Evolutionary conservation across 2,329 filamentous ascomycete species (phyloP).

Genomic region (Albifimbria verrucaria): DNA sequence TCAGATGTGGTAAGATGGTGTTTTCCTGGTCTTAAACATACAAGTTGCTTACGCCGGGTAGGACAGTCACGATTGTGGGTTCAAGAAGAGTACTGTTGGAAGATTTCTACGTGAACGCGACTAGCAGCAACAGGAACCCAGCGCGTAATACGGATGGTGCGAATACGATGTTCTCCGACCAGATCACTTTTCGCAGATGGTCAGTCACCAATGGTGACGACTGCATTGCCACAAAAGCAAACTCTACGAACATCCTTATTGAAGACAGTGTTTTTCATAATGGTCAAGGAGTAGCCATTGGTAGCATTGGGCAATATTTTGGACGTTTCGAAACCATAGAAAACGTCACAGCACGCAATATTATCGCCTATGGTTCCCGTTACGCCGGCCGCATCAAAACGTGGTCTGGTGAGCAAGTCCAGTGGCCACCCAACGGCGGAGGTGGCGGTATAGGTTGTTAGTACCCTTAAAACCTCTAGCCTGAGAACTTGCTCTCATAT

Average conservation of each 20-base stretch:
- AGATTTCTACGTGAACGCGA: not conserved
- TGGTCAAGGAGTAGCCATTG: slow-evolving; percentile 5
- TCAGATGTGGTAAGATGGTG: slow-evolving; percentile 18
- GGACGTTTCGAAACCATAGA: slow-evolving; percentile 2
- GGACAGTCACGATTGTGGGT: not conserved
- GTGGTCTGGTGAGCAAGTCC: not conserved
- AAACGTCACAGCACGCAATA: slow-evolving; percentile 1
- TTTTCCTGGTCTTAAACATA: not conserved
- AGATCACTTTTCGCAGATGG: not conserved
- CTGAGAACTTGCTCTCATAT: not conserved
- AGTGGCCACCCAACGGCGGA: not conserved
- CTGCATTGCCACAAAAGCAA: slow-evolving; percentile 2
- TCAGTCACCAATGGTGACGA: slow-evolving; percentile 4
- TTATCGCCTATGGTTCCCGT: slow-evolving; percentile 9
- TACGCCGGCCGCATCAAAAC: not conserved
- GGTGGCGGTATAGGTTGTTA: not conserved
- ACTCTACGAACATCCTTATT: slow-evolving; percentile 4
- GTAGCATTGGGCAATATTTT: slow-evolving; percentile 5
- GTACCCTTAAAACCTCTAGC: not conserved
- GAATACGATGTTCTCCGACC: not conserved
- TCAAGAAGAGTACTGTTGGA: not conserved
- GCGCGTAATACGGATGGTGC: not conserved
- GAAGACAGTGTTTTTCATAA: slow-evolving; percentile 1
- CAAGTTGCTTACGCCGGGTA: not conserved
- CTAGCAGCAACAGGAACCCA: not conserved